A percentile compares a stretch with the other conserved stretches of the same genome.
Evolutionary conservation across 805 yeast species (phyloP).

Genomic region (Kluyveromyces nonfermentans): DNA sequence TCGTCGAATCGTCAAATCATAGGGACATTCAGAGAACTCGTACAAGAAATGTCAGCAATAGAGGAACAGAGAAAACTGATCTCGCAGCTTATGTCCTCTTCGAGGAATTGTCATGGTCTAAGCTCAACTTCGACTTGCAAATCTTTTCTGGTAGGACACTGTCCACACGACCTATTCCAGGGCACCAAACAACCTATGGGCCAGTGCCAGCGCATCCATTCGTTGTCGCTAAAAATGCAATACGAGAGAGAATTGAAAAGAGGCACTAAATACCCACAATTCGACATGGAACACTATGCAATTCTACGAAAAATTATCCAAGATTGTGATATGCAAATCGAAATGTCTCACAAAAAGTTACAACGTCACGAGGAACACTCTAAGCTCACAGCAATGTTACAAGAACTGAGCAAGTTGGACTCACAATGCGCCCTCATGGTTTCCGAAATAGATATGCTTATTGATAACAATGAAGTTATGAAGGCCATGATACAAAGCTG

Average conservation of each 20-base stretch:
- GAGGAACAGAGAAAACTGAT: slow-evolving; percentile 57
- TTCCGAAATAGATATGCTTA: slow-evolving; percentile 52
- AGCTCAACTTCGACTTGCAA: slow-evolving; percentile 62
- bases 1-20: too few species aligned
- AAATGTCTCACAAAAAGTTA: slow-evolving; percentile 51
- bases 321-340: slow-evolving; percentile 60
- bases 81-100: slow-evolving; percentile 57
- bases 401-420: slow-evolving; percentile 53
- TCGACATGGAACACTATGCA: slow-evolving; percentile 37
- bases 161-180: slow-evolving; percentile 75
- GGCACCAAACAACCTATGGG: slow-evolving; percentile 82
- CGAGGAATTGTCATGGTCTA: slow-evolving; percentile 17
- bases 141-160: slow-evolving; percentile 71
- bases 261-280: slow-evolving; percentile 37
- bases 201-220: slow-evolving; percentile 64
- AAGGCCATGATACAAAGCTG: slow-evolving; percentile 43
- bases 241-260: slow-evolving; percentile 43
- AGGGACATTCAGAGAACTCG: too few species aligned
- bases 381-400: slow-evolving; percentile 44
- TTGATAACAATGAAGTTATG: slow-evolving; percentile 39
- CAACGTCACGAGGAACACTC: slow-evolving; percentile 63
- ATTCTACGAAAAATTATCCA: slow-evolving; percentile 46
- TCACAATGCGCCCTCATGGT: slow-evolving; percentile 54
- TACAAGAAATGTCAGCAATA: slow-evolving; percentile 17
- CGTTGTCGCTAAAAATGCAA: slow-evolving; percentile 62